Base-by-base conservation (phyloP, 1,139 yeast species). In the Insectozyma bohioensis region DNA sequence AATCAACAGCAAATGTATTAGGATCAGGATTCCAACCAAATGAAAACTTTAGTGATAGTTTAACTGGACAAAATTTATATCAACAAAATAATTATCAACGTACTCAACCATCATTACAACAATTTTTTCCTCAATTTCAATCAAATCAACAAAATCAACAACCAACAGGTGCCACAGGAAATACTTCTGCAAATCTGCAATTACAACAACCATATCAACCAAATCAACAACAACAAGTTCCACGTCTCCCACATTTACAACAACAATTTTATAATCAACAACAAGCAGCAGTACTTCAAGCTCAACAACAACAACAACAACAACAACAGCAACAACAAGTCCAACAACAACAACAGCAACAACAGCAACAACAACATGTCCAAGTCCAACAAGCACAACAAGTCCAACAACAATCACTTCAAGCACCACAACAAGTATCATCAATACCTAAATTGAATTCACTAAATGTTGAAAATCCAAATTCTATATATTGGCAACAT, bases 401-500 rank as follows among this genome's bases (percentile, higher is more conserved):
- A 12, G 47, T 37, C 21, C 48, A 38, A 14, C 44, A 37, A 27
- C 41, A 30, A n/a, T 48, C 36, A 38, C 56, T 51, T 25, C 57
- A 51, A 34, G 43, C 37, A 14, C 50, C 49, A 24, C 58, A 52
- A 28, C 54, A 51, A 33, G 45, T 38, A 21, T 51, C 51, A 21
- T 62, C 52, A 23, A 50, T 48, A 12, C 66, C 50, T 20, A 51
- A 49, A 37, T 39, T 52, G 46, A 63, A 39, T 48, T 45, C 58
- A 40, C 61, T 61, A 43, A 55, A 72, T 53, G 64, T 75, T 51
- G 60, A 78, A 45, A 59, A 65, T 51, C 58, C 79, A 12, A 64
- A 67, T 34, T 72, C 86, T 11, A 61, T 75, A 5, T 78, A 78
- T 53, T 88, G 97, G 97, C 87, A 84, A 55, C 88, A 88, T 50